A percentile compares a stretch with the other conserved stretches of the same genome.
phyloP scores from a whole-genome alignment of 352 stramenopile species.

The Blastocystis sp. region DNA sequence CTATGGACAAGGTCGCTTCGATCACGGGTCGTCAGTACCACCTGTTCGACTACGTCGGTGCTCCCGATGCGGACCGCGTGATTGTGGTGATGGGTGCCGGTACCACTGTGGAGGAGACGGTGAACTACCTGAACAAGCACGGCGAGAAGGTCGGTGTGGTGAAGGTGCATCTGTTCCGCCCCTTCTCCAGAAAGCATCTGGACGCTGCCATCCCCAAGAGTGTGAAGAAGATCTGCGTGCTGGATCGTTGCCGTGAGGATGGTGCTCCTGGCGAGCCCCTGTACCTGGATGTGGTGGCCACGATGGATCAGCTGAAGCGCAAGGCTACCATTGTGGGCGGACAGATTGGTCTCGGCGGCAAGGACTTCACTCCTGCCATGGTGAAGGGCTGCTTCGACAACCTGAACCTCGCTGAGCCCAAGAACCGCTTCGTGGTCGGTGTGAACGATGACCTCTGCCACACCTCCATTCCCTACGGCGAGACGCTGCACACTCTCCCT shows the following conservation, averaged over 20 bases:
- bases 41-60: slow-evolving; percentile 80
- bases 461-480: slow-evolving; percentile 73
- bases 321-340: slow-evolving; percentile 74
- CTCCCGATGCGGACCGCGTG: slow-evolving; percentile 76
- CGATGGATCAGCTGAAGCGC: slow-evolving; percentile 75
- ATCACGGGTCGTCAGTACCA: slow-evolving; percentile 79
- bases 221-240: slow-evolving; percentile 76
- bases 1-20: slow-evolving; percentile 79
- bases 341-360: slow-evolving; percentile 77
- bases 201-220: slow-evolving; percentile 75
- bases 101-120: slow-evolving; percentile 74
- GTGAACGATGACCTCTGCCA: slow-evolving; percentile 78
- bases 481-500: slow-evolving; percentile 73
- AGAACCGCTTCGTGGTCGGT: slow-evolving; percentile 78
- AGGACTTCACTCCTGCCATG: slow-evolving; percentile 77
- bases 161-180: slow-evolving; percentile 77
- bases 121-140: slow-evolving; percentile 79
- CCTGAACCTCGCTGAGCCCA: slow-evolving; percentile 71
- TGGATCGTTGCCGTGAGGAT: slow-evolving; percentile 77
- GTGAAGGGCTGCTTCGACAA: slow-evolving; percentile 77
- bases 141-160: slow-evolving; percentile 79
- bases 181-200: slow-evolving; percentile 79
- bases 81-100: slow-evolving; percentile 78
- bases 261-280: slow-evolving; percentile 77
- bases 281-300: slow-evolving; percentile 77